Percentiles rank a stretch among this genome's conserved stretches.
Evolutionary conservation across 2,329 filamentous ascomycete genomes (phyloP).

Genomic region (Phyllosticta paracitricarpa): DNA sequence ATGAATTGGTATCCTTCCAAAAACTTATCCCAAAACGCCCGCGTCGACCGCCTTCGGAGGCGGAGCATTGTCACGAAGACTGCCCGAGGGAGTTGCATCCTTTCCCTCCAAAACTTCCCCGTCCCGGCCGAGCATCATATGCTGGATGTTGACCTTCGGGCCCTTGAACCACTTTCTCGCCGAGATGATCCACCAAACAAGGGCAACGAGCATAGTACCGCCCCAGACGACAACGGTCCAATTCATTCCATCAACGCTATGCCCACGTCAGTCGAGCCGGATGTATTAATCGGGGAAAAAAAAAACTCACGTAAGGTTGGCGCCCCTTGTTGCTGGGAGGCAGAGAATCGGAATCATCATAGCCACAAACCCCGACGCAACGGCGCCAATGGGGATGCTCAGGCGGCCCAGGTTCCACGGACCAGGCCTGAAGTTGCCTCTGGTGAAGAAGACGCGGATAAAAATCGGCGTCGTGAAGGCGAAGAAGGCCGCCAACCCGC

Average conservation of each 20-base stretch:
- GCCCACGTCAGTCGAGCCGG: neutral
- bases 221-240: conserved; percentile 61
- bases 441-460: conserved; percentile 50
- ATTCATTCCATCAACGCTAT: conserved; percentile 47
- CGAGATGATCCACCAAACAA: conserved; percentile 54
- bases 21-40: neutral
- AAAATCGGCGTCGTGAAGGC: conserved; percentile 50
- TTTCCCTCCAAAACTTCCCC: conserved; percentile 30
- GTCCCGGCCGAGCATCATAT: conserved; percentile 37
- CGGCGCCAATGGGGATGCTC: conserved; percentile 46
- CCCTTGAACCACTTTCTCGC: conserved; percentile 62
- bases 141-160: conserved; percentile 57
- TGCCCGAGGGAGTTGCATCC: conserved; percentile 8
- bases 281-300: neutral
- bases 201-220: conserved; percentile 48
- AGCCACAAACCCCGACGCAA: conserved; percentile 50
- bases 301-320: conserved; percentile 37
- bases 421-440: conserved; percentile 53
- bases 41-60: conserved; percentile 8
- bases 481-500: conserved; percentile 57
- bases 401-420: conserved; percentile 59
- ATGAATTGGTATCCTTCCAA: neutral
- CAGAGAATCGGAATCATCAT: conserved; percentile 62
- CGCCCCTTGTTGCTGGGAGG: conserved; percentile 49
- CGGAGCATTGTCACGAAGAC: neutral